A percentile compares a stretch with the other conserved stretches of the same genome.
These are phyloP conservation scores for Mitragyna speciosa DNA, from an alignment of 257 asterid species.

Conservation along the genomic window DNA sequence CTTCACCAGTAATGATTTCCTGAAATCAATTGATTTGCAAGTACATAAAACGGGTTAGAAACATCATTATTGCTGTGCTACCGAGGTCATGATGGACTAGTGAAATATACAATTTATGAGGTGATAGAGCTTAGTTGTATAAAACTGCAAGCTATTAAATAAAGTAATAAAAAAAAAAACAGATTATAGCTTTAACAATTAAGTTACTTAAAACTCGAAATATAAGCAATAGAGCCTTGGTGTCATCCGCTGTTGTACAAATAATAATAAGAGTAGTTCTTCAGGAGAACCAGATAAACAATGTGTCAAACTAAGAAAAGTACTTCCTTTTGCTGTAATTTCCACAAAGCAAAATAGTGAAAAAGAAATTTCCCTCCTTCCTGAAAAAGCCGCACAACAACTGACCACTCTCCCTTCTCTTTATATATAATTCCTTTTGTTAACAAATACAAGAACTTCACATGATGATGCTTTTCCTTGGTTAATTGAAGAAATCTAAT, in stretches of 20 bases:
- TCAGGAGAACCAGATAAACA: too few species aligned
- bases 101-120: background rate
- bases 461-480: background rate
- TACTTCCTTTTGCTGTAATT: background rate
- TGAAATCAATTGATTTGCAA: slow-evolving; percentile 42
- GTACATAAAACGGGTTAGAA: background rate
- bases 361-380: background rate
- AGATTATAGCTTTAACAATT: background rate
- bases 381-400: background rate
- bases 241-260: background rate
- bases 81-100: background rate
- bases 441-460: background rate
- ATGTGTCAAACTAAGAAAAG: background rate
- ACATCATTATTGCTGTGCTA: background rate
- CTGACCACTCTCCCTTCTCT: background rate
- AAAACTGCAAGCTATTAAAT: background rate
- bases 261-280: too few species aligned
- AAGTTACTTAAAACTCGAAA: background rate
- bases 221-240: background rate
- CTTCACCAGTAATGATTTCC: slow-evolving; percentile 94
- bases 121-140: background rate
- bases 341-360: background rate
- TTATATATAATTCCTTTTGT: background rate
- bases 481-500: background rate
- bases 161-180: background rate